Conservation (phyloP, 108 stramenopile genomes). For the Skeletonema marinoi region DNA sequence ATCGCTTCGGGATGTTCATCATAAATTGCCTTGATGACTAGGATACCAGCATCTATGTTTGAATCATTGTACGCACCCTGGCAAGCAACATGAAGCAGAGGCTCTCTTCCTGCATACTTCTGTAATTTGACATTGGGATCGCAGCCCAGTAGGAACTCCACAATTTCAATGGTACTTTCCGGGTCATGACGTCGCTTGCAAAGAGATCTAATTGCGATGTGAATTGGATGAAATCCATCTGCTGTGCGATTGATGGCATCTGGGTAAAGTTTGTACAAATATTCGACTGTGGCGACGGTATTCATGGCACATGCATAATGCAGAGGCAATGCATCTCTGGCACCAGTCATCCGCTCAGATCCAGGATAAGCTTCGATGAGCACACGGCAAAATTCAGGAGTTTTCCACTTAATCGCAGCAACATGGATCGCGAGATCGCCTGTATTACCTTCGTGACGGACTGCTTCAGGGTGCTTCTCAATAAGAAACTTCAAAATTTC, state of each 20-base stretch:
- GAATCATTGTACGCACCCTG: background rate
- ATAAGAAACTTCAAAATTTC: background rate
- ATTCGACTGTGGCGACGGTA: background rate
- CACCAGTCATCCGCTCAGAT: too few relatives aligned
- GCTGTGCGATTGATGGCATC: background rate
- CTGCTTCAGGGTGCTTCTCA: background rate
- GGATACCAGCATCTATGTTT: too few relatives aligned
- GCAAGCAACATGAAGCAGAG: background rate
- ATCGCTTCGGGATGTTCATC: background rate
- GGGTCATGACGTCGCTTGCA: background rate
- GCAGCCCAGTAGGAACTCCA: background rate
- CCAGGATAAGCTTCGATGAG: constrained; percentile 6
- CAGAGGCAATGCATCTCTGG: too few relatives aligned
- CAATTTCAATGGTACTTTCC: background rate
- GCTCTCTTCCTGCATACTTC: background rate
- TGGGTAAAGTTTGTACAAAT: background rate
- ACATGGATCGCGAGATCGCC: constrained; percentile 2
- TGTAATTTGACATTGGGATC: background rate
- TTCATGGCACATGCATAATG: too few relatives aligned
- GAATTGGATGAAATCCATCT: background rate
- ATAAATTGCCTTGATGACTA: background rate
- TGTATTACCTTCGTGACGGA: background rate
- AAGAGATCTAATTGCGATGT: background rate
- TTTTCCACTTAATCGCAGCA: background rate
- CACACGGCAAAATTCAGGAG: background rate